Evolutionary conservation across 345 rosid species (phyloP).

Genomic region (Alliaria petiolata): DNA sequence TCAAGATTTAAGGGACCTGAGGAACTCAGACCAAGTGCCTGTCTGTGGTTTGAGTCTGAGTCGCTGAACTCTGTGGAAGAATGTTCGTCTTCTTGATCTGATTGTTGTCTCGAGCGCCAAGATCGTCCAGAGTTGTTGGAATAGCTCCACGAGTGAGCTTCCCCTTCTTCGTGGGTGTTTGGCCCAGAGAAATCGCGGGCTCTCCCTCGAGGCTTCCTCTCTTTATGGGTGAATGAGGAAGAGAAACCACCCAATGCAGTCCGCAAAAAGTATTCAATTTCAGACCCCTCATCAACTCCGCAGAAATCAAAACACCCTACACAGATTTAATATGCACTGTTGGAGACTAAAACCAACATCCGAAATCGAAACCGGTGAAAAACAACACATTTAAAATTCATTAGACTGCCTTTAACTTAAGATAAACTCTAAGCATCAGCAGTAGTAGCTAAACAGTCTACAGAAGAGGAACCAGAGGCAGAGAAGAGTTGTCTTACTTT

Average conservation of each 20-base stretch:
- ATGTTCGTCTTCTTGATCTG: constrained; percentile 48
- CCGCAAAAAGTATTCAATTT: constrained; percentile 46
- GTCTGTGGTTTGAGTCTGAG: constrained; percentile 46
- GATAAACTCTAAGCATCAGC: not conserved
- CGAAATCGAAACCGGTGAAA: too few relatives aligned
- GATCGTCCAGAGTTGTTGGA: constrained; percentile 32
- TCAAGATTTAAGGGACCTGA: constrained; percentile 67
- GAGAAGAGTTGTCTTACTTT: constrained; percentile 48
- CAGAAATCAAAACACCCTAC: constrained; percentile 56
- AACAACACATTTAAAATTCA: not conserved
- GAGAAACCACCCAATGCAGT: constrained; percentile 55
- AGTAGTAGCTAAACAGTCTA: not conserved
- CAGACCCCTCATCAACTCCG: constrained; percentile 46
- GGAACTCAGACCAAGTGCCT: constrained; percentile 61
- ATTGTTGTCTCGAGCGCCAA: constrained; percentile 35
- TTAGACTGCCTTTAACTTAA: too few relatives aligned
- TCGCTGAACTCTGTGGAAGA: constrained; percentile 40
- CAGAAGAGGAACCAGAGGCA: not conserved
- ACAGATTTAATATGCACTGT: too few relatives aligned
- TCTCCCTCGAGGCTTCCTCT: constrained; percentile 27
- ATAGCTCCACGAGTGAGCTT: constrained; percentile 38
- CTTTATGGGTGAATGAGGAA: constrained; percentile 53
- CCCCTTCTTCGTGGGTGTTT: constrained; percentile 37
- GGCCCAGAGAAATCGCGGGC: constrained; percentile 30
- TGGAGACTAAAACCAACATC: too few relatives aligned